These are phyloP conservation scores for Sphenostylis stenocarpa DNA, from an alignment of 306 rosid species.

Conservation along the genomic window DNA sequence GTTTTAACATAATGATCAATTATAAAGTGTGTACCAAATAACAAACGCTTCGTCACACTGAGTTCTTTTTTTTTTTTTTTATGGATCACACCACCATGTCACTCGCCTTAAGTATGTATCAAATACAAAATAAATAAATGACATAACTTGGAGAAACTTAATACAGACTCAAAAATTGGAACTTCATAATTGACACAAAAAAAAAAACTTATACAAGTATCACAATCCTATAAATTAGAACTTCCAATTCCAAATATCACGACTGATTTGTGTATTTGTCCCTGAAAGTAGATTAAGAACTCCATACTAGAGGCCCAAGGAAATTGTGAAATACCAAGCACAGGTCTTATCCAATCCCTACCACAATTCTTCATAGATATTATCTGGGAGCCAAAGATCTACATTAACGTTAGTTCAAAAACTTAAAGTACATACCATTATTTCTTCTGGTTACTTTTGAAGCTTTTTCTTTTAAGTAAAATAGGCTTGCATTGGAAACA, in stretches of 20 bases:
- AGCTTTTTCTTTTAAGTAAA: constrained; percentile 2
- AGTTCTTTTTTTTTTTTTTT: no score
- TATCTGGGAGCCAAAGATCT: background rate
- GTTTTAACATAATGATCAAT: background rate
- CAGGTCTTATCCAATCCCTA: background rate
- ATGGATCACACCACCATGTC: background rate
- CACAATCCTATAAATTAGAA: background rate
- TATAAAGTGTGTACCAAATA: background rate
- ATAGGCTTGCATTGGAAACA: constrained; percentile 20
- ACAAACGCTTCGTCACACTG: no score
- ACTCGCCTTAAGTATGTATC: background rate
- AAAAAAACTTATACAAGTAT: background rate
- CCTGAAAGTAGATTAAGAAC: background rate
- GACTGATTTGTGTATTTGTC: background rate
- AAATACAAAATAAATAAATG: background rate
- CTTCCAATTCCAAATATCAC: background rate
- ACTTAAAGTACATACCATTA: background rate
- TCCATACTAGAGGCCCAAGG: background rate
- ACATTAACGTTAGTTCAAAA: background rate
- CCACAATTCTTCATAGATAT: background rate
- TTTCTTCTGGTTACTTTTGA: background rate
- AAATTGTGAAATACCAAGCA: background rate
- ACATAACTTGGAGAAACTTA: background rate
- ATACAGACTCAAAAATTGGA: background rate
- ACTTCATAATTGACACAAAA: background rate